Evolutionary conservation across 2,329 filamentous ascomycete genomes (phyloP).

Genomic region (Biscogniauxia mediterranea): DNA sequence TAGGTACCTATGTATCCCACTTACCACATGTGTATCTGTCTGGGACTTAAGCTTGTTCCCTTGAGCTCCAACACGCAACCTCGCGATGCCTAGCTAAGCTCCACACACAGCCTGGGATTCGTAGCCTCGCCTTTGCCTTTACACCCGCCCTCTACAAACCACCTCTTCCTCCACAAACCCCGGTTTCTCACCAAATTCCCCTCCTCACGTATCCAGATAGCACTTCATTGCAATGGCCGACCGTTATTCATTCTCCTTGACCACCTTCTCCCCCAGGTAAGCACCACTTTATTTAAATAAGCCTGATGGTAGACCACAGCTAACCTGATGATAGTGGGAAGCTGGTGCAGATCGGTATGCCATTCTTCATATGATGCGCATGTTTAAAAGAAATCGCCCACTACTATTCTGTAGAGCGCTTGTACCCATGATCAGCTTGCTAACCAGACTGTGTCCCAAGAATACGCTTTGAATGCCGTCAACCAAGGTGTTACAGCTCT

Average conservation of each 20-base stretch:
- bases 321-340: slow-evolving; percentile 71
- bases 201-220: slow-evolving; percentile 10
- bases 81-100: slow-evolving; percentile 28
- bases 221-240: slow-evolving; percentile 72
- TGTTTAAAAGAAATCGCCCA: neutral
- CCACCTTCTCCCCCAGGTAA: slow-evolving; percentile 98
- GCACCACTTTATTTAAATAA: slow-evolving; percentile 36
- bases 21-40: no score
- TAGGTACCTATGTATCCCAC: slow-evolving; percentile 1
- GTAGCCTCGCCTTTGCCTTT: slow-evolving; percentile 18
- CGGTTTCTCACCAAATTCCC: slow-evolving; percentile 7
- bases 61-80: slow-evolving; percentile 28
- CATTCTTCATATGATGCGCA: slow-evolving; percentile 3
- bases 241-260: slow-evolving; percentile 98
- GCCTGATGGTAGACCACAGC: slow-evolving; percentile 36
- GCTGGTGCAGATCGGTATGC: slow-evolving; percentile 92
- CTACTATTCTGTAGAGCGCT: neutral
- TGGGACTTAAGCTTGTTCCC: no score
- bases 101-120: slow-evolving; percentile 20
- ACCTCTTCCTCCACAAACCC: slow-evolving; percentile 9
- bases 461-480: slow-evolving; percentile 98
- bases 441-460: slow-evolving; percentile 44
- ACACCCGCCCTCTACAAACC: slow-evolving; percentile 9
- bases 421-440: slow-evolving; percentile 5
- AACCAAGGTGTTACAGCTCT: slow-evolving; percentile 98